Percentiles rank a stretch among this genome's conserved stretches.
phyloP scores from a whole-genome alignment of 2,329 filamentous ascomycete species.

The Trichophyton schoenleinii region DNA sequence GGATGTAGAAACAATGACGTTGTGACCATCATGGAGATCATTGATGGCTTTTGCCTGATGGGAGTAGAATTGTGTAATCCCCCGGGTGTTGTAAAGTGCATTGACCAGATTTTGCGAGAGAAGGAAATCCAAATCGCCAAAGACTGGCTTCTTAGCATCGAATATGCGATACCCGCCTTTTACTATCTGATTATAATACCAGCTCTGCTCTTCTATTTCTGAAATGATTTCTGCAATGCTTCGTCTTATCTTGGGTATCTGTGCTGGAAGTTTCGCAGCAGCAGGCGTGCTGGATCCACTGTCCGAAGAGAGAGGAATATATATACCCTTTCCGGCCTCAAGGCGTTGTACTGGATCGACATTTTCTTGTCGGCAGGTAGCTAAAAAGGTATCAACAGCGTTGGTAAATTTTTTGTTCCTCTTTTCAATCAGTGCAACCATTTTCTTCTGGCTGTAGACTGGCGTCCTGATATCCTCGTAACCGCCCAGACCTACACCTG shows the following conservation, averaged over 20 bases:
- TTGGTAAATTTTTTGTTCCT: constrained; percentile 70
- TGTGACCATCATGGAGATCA: constrained; percentile 61
- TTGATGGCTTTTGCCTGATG: constrained; percentile 95
- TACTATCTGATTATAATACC: constrained; percentile 89
- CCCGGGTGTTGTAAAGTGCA: constrained; percentile 80
- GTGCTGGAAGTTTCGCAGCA: constrained; percentile 45
- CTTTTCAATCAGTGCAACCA: constrained; percentile 79
- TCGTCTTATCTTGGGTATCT: constrained; percentile 69
- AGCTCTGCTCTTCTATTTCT: constrained; percentile 67
- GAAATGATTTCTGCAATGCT: constrained; percentile 71
- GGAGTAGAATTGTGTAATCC: constrained; percentile 73
- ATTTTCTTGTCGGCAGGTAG: constrained; percentile 52
- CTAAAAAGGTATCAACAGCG: constrained; percentile 65
- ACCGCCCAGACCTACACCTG: constrained; percentile 46
- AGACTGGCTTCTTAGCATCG: constrained; percentile 67
- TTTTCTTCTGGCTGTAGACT: constrained; percentile 82
- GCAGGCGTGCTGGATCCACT: constrained; percentile 29
- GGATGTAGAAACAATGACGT: constrained; percentile 88
- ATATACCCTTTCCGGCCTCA: constrained; percentile 44
- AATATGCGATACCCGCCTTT: constrained; percentile 87
- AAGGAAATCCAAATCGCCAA: constrained; percentile 71
- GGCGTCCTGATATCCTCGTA: constrained; percentile 83
- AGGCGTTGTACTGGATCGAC: constrained; percentile 58
- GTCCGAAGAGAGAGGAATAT: constrained; percentile 49
- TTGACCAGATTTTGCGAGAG: constrained; percentile 91